Conservation (phyloP, 148 eudicot species). For the Talinum fruticosum region DNA sequence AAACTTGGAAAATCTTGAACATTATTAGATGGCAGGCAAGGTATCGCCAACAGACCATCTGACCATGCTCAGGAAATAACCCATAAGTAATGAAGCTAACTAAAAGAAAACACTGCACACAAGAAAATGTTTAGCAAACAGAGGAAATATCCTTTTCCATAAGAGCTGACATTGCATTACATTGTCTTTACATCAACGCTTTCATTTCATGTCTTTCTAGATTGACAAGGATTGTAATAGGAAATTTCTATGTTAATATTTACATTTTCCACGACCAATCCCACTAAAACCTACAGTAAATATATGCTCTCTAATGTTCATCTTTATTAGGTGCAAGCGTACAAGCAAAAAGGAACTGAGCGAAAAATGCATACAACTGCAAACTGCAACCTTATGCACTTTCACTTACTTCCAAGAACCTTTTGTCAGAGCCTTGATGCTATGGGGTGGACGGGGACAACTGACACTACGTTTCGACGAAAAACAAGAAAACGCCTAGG, state of each 20-base stretch:
- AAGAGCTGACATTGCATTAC: background rate
- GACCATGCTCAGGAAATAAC: background rate
- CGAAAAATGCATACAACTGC: background rate
- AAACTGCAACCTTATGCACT: background rate
- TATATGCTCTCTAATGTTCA: background rate
- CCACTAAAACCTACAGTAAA: too few relatives aligned
- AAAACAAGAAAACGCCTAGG: background rate
- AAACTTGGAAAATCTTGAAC: background rate
- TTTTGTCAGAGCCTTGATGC: background rate
- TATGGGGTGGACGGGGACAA: background rate
- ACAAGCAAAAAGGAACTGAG: background rate
- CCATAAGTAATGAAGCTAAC: background rate
- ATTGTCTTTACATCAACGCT: background rate
- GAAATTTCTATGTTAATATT: background rate
- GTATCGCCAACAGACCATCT: background rate
- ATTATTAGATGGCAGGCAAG: background rate
- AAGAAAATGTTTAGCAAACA: background rate
- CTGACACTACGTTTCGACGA: background rate
- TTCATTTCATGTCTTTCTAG: background rate
- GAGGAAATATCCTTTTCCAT: background rate
- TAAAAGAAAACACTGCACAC: too few relatives aligned
- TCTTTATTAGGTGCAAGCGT: conserved; percentile 1
- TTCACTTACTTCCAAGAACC: background rate
- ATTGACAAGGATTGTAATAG: background rate
- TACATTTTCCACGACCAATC: too few relatives aligned